Base-by-base conservation (phyloP, 148 eudicot species). In the Amaranthus palmeri region DNA sequence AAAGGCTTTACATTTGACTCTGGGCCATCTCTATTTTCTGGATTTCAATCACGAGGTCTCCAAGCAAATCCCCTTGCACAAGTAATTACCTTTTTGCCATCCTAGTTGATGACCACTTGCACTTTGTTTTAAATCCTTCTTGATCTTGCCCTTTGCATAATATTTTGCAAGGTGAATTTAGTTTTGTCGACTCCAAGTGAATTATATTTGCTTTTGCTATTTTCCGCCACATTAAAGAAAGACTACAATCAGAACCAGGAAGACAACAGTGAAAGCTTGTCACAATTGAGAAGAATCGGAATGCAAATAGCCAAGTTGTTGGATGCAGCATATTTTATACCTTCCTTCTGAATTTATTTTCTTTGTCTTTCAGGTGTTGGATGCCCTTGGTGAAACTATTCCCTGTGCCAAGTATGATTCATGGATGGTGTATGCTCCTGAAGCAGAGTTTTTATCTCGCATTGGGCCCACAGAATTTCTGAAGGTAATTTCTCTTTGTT, bases 1-100 rank as follows among this genome's bases (percentile, higher is more conserved):
- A 88, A 91, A 82, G 98, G 80, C 73, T 95, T 82, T 81, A 91
- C 85, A 50, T 95, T 95, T 67, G 98, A 95, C 68, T 95, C 98
- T 12, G 98, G 98, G 11, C 98, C 98, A 11, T 95, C 98, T 72
- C 77, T 95, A 65, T 95, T 95, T 83, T 95, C 98, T 40, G 98
- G 98, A 11, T 90, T 95, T 78, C 93, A 95, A 65, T 91, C 98
- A 45, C 84, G 98, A 84, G 98, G 98, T 88, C 97, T 82, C 51
- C 98, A 95, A 78, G 98, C 98, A 41, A 95, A 95, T 72, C 98
- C 98, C 17, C 90, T 95, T 63, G 97, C 97, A 49, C 98, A 95
- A 86, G 98, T 93, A 93, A 78, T 64, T 65, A 17, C 48, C 75
- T 74, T 7, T 72, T 10, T 41, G 6, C 9, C 41, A 2, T 41